These are phyloP conservation scores for Pseudocercospora vitis DNA, from an alignment of 2,329 filamentous ascomycete species.

Conservation along the genomic window DNA sequence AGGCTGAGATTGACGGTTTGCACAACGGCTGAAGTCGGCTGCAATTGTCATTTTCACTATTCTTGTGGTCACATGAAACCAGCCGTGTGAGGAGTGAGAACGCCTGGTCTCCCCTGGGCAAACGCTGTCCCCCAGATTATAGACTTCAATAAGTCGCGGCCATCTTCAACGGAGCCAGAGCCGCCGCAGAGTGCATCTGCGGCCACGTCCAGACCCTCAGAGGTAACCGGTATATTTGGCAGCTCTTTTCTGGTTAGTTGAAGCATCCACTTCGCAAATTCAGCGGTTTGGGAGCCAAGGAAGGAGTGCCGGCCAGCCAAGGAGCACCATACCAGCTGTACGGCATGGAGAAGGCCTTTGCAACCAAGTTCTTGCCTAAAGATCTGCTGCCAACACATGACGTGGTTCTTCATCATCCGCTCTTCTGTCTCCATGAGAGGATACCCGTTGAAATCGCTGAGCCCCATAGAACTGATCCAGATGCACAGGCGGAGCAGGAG, in stretches of 20 bases:
- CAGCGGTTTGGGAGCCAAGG: neutral
- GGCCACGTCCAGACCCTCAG: neutral
- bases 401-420: neutral
- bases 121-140: neutral
- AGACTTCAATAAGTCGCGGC: neutral
- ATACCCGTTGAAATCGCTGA: neutral
- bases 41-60: no score
- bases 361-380: neutral
- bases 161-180: neutral
- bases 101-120: neutral
- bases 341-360: neutral
- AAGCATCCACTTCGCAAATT: neutral
- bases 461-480: neutral
- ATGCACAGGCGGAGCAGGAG: neutral
- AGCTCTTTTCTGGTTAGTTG: neutral
- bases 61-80: neutral
- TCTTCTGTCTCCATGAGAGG: neutral
- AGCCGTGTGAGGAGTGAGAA: neutral
- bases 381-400: neutral
- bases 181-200: neutral
- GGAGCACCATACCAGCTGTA: neutral
- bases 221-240: neutral
- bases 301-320: neutral
- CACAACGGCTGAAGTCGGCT: no score
- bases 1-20: no score